These are phyloP conservation scores for Lophium mytilinum DNA, from an alignment of 495 filamentous ascomycete genomes.

Conservation along the genomic window DNA sequence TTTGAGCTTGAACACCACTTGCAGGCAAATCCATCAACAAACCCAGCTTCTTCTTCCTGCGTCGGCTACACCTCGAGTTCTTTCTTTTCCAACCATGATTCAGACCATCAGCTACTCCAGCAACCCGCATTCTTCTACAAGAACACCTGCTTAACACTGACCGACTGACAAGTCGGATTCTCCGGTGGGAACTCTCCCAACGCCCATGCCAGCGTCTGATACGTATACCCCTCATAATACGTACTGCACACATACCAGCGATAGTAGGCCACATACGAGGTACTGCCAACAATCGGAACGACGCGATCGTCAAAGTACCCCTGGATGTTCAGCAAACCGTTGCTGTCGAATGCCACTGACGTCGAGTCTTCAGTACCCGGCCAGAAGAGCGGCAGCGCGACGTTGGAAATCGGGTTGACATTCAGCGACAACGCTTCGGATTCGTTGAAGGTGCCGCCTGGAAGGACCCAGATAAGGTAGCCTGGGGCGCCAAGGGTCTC, in stretches of 20 bases:
- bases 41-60: too few relatives aligned
- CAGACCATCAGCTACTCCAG: too few relatives aligned
- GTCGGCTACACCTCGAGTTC: too few relatives aligned
- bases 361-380: slow-evolving; percentile 24
- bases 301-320: slow-evolving; percentile 43
- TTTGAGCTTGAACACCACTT: too few relatives aligned
- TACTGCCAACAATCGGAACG: slow-evolving; percentile 21
- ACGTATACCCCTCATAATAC: slow-evolving; percentile 43
- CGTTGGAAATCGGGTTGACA: slow-evolving; percentile 41
- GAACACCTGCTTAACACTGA: slow-evolving; percentile 35
- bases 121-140: not conserved
- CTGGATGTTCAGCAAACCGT: slow-evolving; percentile 38
- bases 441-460: slow-evolving; percentile 28
- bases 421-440: slow-evolving; percentile 37
- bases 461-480: slow-evolving; percentile 37
- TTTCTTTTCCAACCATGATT: too few relatives aligned
- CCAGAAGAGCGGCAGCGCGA: slow-evolving; percentile 42
- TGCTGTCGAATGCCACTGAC: slow-evolving; percentile 40
- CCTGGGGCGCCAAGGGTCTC: slow-evolving; percentile 33
- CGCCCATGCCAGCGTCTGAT: slow-evolving; percentile 45
- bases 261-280: slow-evolving; percentile 20
- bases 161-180: slow-evolving; percentile 49
- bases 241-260: slow-evolving; percentile 49
- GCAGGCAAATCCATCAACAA: too few relatives aligned
- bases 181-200: slow-evolving; percentile 38